Conservation (phyloP, 192 early-diverging fungal species). For the Entomortierella parvispora region DNA sequence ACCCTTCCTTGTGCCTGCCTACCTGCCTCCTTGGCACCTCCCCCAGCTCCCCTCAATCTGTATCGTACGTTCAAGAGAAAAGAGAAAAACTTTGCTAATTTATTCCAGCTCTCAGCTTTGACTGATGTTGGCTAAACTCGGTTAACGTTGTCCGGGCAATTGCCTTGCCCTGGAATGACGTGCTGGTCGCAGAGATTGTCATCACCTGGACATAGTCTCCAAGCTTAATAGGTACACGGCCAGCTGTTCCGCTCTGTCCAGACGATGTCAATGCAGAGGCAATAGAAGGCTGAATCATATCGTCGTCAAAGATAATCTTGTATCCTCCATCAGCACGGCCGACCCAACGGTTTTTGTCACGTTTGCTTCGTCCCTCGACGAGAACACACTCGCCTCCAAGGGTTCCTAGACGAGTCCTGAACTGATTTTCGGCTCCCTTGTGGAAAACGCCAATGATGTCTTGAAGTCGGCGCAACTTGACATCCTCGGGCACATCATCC, state of each 20-base stretch:
- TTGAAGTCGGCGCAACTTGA: slow-evolving; percentile 67
- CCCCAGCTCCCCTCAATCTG: background rate
- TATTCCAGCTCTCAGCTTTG: background rate
- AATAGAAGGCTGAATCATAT: slow-evolving; percentile 26
- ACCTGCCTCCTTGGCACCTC: too few relatives aligned
- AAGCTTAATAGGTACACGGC: slow-evolving; percentile 31
- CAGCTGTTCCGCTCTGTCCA: background rate
- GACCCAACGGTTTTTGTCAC: slow-evolving; percentile 55
- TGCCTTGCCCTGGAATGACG: slow-evolving; percentile 54
- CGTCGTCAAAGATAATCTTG: slow-evolving; percentile 69
- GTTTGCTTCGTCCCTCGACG: slow-evolving; percentile 39
- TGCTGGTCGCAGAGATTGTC: slow-evolving; percentile 43
- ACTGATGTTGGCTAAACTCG: slow-evolving; percentile 33
- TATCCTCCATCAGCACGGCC: slow-evolving; percentile 76
- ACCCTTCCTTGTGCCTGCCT: too few relatives aligned
- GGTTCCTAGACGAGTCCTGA: slow-evolving; percentile 24
- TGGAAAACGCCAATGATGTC: slow-evolving; percentile 79
- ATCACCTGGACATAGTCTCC: slow-evolving; percentile 54
- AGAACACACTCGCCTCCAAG: slow-evolving; percentile 50
- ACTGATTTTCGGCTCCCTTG: slow-evolving; percentile 56
- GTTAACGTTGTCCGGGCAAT: slow-evolving; percentile 39
- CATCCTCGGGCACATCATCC: slow-evolving; percentile 74
- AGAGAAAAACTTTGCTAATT: background rate
- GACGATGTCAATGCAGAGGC: slow-evolving; percentile 14
- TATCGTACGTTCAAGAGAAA: background rate